A percentile compares a stretch with the other conserved stretches of the same genome.
Evolutionary conservation across 2,329 filamentous ascomycete genomes (phyloP).

Genomic region (Geosmithia putterillii): DNA sequence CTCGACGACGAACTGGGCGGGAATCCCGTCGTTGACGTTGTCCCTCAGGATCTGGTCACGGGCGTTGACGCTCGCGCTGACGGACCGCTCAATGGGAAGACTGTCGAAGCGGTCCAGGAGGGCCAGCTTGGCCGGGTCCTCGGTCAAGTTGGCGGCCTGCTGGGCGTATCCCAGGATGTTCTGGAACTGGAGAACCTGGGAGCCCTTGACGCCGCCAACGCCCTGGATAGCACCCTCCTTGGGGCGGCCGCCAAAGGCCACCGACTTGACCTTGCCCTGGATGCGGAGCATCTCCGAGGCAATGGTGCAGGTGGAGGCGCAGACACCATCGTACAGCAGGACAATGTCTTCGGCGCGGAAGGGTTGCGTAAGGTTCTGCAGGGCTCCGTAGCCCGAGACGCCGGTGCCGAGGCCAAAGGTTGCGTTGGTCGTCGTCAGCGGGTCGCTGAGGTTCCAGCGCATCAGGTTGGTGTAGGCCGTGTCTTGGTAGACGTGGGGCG

Average conservation of each 20-base stretch:
- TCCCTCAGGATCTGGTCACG: slow-evolving; percentile 22
- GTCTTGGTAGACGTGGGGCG: background rate
- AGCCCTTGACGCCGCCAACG: slow-evolving; percentile 46
- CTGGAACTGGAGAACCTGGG: slow-evolving; percentile 19
- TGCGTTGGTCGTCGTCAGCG: slow-evolving; percentile 22
- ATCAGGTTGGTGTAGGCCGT: background rate
- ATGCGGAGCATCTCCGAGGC: slow-evolving; percentile 42
- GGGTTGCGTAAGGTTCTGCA: background rate
- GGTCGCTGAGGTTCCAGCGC: slow-evolving; percentile 2
- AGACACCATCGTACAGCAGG: slow-evolving; percentile 41
- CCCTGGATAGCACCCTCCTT: slow-evolving; percentile 37
- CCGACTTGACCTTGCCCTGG: slow-evolving; percentile 38
- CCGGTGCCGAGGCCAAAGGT: slow-evolving; percentile 20
- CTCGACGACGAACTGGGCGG: slow-evolving; percentile 46
- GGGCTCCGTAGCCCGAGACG: slow-evolving; percentile 29
- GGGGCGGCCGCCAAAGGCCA: slow-evolving; percentile 46
- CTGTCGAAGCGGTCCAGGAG: background rate
- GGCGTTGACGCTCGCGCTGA: slow-evolving; percentile 19
- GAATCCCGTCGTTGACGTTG: slow-evolving; percentile 13
- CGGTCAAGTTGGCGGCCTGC: background rate
- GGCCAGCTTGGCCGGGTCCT: background rate
- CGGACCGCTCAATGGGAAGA: slow-evolving; percentile 5
- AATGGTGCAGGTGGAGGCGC: slow-evolving; percentile 46
- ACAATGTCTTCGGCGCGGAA: slow-evolving; percentile 27
- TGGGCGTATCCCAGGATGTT: slow-evolving; percentile 7